Base-by-base conservation (phyloP, 139 green algal genomes). In the Chlamydomonas incerta region DNA sequence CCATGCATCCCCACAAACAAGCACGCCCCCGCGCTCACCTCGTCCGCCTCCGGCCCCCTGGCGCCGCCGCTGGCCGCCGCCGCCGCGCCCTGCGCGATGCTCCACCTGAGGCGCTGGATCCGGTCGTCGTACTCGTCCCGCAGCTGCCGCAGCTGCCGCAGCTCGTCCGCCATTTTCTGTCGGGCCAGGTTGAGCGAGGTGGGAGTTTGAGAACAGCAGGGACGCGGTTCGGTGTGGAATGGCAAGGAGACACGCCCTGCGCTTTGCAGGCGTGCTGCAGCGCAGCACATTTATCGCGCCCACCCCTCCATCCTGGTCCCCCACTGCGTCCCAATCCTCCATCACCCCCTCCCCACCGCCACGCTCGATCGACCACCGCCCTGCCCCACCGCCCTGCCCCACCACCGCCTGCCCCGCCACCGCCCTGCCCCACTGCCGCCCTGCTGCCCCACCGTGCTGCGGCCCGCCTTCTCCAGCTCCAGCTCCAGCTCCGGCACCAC, bases 401-500 rank as follows among this genome's bases (percentile, higher is more conserved):
- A 57, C 69, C 31, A 3, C n/a, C 31, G 3, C 33, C 9, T 47
- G 15, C 33, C 33, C 33, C 67, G 74, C 11, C 69, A 90, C 89
- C 66, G 88, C 80, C 83, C 67, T 69, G 28, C 34, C 55, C 17
- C 41, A 50, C 8, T 50, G n/a, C n/a, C 41, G 41, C 8, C 41
- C 41, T 69, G 70, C 67, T 4, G 17, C 14, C 57, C 57, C 94
- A 88, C 46, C 92, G 47, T 31, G 63, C 37, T 66, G 17, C 77
- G 50, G 34, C 41, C 77, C 63, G 65, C 13, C 63, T 74, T 90
- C 2, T 88, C 81, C 57, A 98, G 93, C 91, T 98, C 96, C 29
- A 90, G 86, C 75, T 96, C 95, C 31, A 99, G 93, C 94, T 99
- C 97, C 1, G 97, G 97, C 24, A 99, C 94, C 62, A 99, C 95